Conservation (phyloP, 495 filamentous ascomycete species). For the Aspergillus kassunensis region DNA sequence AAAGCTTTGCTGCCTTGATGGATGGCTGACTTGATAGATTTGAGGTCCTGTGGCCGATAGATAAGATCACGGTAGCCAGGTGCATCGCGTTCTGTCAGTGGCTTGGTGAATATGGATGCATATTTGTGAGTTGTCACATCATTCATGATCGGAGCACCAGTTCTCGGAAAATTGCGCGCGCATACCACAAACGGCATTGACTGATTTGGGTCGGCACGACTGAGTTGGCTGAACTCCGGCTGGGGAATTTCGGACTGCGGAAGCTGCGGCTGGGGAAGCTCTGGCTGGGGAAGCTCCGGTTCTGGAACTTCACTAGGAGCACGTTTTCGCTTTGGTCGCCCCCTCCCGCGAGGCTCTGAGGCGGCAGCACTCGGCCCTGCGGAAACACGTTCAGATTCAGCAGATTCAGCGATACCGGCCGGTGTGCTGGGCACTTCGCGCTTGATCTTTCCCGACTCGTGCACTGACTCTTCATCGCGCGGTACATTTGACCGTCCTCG, state of each 20-base stretch:
- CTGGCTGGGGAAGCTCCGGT: constrained; percentile 23
- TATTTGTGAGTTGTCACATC: constrained; percentile 81
- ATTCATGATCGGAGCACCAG: constrained; percentile 74
- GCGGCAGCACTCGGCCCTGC: constrained; percentile 45
- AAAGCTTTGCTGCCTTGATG: constrained; percentile 73
- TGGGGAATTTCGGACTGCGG: constrained; percentile 27
- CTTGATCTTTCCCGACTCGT: constrained; percentile 57
- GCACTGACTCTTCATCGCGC: constrained; percentile 50
- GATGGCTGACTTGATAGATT: constrained; percentile 76
- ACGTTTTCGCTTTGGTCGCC: constrained; percentile 38
- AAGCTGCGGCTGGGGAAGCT: constrained; percentile 28
- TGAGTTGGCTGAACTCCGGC: constrained; percentile 30
- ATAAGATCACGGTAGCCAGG: constrained; percentile 87
- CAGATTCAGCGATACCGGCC: constrained; percentile 30
- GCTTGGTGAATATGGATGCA: constrained; percentile 80
- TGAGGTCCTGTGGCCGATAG: constrained; percentile 82
- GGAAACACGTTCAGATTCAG: constrained; percentile 41
- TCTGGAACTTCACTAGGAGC: constrained; percentile 35
- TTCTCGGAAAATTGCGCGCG: constrained; percentile 73
- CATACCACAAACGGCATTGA: constrained; percentile 59
- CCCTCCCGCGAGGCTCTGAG: constrained; percentile 28
- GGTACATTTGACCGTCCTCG: constrained; percentile 57
- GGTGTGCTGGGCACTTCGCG: constrained; percentile 62
- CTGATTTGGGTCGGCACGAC: constrained; percentile 40
- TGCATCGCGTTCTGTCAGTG: constrained; percentile 78